Conservation (phyloP, 31 red algal species). For the Odonthalia washingtoniensis region DNA sequence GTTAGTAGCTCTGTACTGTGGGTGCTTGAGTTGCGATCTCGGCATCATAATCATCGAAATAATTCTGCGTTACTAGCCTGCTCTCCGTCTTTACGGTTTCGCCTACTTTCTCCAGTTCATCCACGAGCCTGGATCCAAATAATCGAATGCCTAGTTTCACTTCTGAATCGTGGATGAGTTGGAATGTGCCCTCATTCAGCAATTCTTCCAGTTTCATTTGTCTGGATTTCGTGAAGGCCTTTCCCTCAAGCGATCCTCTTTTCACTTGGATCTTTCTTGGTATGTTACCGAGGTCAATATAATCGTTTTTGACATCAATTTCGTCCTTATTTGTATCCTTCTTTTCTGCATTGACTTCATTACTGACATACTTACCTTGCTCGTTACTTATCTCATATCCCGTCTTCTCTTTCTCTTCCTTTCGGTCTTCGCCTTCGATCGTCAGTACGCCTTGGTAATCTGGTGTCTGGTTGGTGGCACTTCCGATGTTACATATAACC, state of each 20-base stretch:
- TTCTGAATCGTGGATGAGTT: background rate
- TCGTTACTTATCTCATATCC: too few relatives aligned
- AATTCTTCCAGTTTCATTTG: background rate
- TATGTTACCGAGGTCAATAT: background rate
- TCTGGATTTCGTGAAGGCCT: background rate
- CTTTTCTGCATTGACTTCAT: too few relatives aligned
- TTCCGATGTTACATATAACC: too few relatives aligned
- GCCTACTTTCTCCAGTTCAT: background rate
- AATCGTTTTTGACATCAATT: background rate
- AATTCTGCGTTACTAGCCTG: background rate
- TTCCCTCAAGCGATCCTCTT: too few relatives aligned
- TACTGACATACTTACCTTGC: too few relatives aligned
- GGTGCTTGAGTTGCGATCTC: background rate
- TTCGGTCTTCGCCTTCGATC: too few relatives aligned
- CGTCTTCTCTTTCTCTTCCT: background rate
- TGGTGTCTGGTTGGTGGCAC: too few relatives aligned
- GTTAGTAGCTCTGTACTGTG: background rate
- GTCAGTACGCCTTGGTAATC: too few relatives aligned
- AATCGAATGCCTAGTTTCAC: background rate
- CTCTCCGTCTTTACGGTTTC: background rate
- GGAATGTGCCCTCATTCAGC: background rate
- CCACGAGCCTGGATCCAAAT: background rate
- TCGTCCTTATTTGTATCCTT: too few relatives aligned
- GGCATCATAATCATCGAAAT: background rate
- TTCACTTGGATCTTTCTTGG: background rate